A percentile compares a stretch with the other conserved stretches of the same genome.
These are phyloP conservation scores for Penicillium crystallinum DNA, from an alignment of 495 filamentous ascomycete species.

Conservation along the genomic window DNA sequence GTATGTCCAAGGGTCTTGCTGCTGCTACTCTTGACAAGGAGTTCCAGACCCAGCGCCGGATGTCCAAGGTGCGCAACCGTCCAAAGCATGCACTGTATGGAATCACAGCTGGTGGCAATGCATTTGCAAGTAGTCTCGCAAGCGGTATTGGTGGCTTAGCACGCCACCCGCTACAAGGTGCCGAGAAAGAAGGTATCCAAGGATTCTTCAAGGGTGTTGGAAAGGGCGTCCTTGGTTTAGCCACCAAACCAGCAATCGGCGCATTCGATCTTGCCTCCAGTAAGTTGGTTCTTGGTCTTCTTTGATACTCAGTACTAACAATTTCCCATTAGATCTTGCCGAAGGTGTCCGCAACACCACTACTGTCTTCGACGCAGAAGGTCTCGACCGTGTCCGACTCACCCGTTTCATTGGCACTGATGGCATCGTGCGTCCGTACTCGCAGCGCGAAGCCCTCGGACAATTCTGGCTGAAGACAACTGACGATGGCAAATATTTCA, in stretches of 20 bases:
- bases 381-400: conserved; percentile 87
- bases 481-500: conserved; percentile 95
- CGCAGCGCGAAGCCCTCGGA: conserved; percentile 89
- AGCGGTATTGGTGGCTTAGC: conserved; percentile 90
- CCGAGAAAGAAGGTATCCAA: conserved; percentile 86
- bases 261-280: conserved; percentile 94
- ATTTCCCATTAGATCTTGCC: conserved; percentile 55
- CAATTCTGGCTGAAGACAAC: conserved; percentile 99
- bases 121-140: conserved; percentile 85
- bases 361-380: conserved; percentile 92
- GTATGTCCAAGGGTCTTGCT: conserved; percentile 91
- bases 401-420: conserved; percentile 88
- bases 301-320: conserved; percentile 16
- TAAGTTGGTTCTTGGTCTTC: conserved; percentile 17
- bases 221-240: conserved; percentile 86
- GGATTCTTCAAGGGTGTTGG: conserved; percentile 98
- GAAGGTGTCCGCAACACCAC: conserved; percentile 98
- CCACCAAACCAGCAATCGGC: conserved; percentile 94
- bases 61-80: conserved; percentile 86
- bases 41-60: conserved; percentile 92
- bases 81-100: conserved; percentile 97
- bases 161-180: conserved; percentile 88
- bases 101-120: conserved; percentile 91
- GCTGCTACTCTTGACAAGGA: conserved; percentile 97
- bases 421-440: conserved; percentile 92